These are phyloP conservation scores for Picochlorum sp. DNA, from an alignment of 139 green algal genomes.

Conservation along the genomic window DNA sequence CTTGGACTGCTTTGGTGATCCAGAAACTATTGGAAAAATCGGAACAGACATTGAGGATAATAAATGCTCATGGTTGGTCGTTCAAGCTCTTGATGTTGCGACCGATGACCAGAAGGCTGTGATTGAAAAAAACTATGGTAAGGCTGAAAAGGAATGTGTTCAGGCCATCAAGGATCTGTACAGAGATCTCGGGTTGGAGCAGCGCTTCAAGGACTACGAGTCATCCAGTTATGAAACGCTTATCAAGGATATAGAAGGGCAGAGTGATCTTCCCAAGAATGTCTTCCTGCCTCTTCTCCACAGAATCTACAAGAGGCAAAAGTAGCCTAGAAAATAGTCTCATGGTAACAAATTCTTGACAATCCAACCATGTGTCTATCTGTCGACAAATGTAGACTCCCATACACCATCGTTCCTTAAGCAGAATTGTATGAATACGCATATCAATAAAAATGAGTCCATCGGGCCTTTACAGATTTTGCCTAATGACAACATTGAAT, in stretches of 20 bases:
- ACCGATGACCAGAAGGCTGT: conserved; percentile 60
- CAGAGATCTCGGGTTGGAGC: conserved; percentile 69
- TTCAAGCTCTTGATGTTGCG: conserved; percentile 74
- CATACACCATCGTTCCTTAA: too few species aligned
- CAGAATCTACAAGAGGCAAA: conserved; percentile 96
- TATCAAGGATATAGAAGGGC: conserved; percentile 52
- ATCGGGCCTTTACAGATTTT: too few species aligned
- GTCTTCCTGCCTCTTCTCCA: conserved; percentile 79
- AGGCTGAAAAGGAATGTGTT: conserved; percentile 56
- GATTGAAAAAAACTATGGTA: conserved; percentile 86
- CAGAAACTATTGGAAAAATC: conserved; percentile 90
- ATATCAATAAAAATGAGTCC: too few species aligned
- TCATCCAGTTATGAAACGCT: conserved; percentile 50
- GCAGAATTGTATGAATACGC: too few species aligned
- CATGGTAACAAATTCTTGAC: neutral
- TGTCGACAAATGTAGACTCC: too few species aligned
- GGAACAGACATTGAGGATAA: conserved; percentile 98
- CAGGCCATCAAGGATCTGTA: conserved; percentile 84
- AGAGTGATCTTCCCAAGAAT: conserved; percentile 62
- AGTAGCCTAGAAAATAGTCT: conserved; percentile 38
- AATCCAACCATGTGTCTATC: neutral
- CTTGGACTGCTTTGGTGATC: conserved; percentile 91
- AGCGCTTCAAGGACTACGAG: conserved; percentile 80
- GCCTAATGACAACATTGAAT: too few species aligned
- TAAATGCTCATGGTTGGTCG: conserved; percentile 98